Base-by-base conservation (phyloP, 495 filamentous ascomycete genomes). In the Penicillium arizonense region DNA sequence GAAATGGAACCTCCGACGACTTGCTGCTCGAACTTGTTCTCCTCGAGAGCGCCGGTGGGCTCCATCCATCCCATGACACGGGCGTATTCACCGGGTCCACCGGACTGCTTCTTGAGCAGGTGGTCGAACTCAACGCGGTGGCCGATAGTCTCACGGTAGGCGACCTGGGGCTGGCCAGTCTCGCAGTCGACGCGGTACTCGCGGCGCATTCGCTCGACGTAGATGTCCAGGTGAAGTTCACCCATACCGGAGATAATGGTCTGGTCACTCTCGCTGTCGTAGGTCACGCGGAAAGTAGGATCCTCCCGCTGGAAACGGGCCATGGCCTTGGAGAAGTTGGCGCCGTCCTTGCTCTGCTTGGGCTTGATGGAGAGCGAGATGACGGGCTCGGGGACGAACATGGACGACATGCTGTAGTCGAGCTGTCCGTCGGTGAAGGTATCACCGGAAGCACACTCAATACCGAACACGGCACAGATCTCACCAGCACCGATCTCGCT, bases 241-340 rank as follows among this genome's bases (percentile, higher is more conserved):
- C 95, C 95, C 95, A 99, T 99, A 44, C 95, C 95, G 38, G 88
- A 93, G 68, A 99, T 97, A 69, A 99, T 94, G 42, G 92, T 96
- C 76, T 99, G 88, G 57, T 93, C 84, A 58, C 83, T 88, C 75
- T 99, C 95, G 33, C 77, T 73, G 63, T 99, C 95, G 63, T 95
- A 89, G 53, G 88, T 87, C 38, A 97, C 90, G 38, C 95, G 84
- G 83, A 99, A 99, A 20, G 95, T 99, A 9, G 95, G 95, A 59
- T 99, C 95, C 73, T 99, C 95, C 48, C 95, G 84, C 76, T 97
- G 94, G 85, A 99, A 99, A 58, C 95, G 90, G 59, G 91, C 90
- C 84, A 99, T 97, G 58, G 95, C 95, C 78, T 97, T 99, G 60
- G 85, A 89, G 82, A 99, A 99, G 77, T 95, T 96, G 70, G 88